A percentile compares a stretch with the other conserved stretches of the same genome.
phyloP scores from a whole-genome alignment of 169 alveolate genomes.

The Perkinsus chesapeaki region DNA sequence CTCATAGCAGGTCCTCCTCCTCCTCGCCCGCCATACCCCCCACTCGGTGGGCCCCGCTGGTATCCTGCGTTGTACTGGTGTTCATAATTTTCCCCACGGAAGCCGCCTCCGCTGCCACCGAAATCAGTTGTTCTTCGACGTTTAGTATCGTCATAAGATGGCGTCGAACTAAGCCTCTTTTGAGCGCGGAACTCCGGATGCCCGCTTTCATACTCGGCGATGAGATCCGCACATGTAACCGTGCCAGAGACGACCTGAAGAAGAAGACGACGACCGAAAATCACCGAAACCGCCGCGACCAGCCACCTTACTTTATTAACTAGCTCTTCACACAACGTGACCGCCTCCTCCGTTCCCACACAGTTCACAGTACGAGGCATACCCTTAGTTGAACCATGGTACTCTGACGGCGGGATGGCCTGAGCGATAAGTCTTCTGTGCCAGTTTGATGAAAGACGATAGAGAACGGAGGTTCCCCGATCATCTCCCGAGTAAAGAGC shows the following conservation, averaged over 20 bases:
- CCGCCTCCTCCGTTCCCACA: not conserved
- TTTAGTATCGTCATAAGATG: not conserved
- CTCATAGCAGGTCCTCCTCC: no score
- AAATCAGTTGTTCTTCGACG: not conserved
- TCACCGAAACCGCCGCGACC: not conserved
- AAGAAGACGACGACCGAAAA: not conserved
- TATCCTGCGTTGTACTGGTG: not conserved
- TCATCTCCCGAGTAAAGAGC: no score
- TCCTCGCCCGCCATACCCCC: not conserved
- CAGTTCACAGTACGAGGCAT: not conserved
- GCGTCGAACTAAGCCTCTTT: not conserved
- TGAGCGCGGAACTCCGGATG: not conserved
- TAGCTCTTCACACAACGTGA: not conserved
- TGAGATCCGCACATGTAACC: not conserved
- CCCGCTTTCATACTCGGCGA: not conserved
- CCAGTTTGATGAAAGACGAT: no score
- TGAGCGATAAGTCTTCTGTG: no score
- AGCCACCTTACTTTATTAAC: not conserved
- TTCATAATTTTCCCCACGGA: no score
- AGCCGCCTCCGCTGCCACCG: not conserved
- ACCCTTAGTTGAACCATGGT: not conserved
- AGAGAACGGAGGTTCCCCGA: no score
- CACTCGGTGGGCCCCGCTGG: not conserved
- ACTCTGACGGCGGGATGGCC: not conserved
- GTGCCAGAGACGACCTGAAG: not conserved